phyloP scores from a whole-genome alignment of 495 filamentous ascomycete species.

The Trichoderma gamsii region DNA sequence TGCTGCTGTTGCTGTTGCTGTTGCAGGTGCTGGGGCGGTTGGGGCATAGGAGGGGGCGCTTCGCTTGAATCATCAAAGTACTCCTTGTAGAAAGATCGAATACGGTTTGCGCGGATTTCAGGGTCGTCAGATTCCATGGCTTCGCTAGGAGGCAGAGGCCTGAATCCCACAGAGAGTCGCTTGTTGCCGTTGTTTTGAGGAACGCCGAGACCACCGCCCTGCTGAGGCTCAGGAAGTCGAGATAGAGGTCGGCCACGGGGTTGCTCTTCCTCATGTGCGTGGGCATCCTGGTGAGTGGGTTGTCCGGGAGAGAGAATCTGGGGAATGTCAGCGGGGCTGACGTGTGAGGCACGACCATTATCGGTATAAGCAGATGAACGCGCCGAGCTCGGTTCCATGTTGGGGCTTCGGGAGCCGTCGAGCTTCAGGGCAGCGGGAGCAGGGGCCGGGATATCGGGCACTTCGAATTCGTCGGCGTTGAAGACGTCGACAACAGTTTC shows the following conservation, averaged over 20 bases:
- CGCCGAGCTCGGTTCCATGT: conserved; percentile 12
- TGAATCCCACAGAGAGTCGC: conserved; percentile 79
- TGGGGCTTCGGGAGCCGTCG: conserved; percentile 1
- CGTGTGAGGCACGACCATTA: background rate
- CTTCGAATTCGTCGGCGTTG: conserved; percentile 11
- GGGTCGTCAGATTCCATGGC: conserved; percentile 69
- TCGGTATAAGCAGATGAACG: conserved; percentile 20
- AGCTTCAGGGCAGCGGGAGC: conserved; percentile 11
- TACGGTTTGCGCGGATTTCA: conserved; percentile 90
- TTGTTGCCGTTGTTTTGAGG: conserved; percentile 55
- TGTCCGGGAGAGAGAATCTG: conserved; percentile 18
- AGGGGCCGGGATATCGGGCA: conserved; percentile 13
- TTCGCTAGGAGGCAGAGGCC: conserved; percentile 82
- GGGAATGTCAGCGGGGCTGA: conserved; percentile 20
- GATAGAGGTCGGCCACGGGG: conserved; percentile 7
- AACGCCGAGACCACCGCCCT: conserved; percentile 43
- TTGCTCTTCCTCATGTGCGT: background rate
- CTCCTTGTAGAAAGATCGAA: conserved; percentile 98
- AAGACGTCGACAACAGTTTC: conserved; percentile 23
- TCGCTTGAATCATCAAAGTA: conserved; percentile 85
- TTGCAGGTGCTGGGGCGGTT: conserved; percentile 28
- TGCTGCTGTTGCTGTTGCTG: conserved; percentile 18
- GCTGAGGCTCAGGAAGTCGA: conserved; percentile 3
- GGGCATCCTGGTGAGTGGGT: background rate
- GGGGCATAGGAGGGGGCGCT: conserved; percentile 20